Base-by-base conservation (phyloP, 2,329 filamentous ascomycete genomes). In the Sclerotinia glacialis region DNA sequence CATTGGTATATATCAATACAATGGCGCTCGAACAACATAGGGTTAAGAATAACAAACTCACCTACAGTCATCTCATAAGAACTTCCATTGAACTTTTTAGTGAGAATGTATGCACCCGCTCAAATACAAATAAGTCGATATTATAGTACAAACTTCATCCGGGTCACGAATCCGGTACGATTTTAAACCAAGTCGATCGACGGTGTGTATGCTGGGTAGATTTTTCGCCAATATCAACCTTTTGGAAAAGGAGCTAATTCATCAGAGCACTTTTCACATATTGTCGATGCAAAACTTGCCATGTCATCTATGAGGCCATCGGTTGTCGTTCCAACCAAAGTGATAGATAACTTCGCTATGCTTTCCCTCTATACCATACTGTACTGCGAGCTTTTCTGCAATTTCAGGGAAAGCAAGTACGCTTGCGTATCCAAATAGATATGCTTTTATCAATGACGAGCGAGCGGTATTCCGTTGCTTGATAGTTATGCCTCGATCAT, bases 281-380 rank as follows among this genome's bases (percentile, higher is more conserved):
- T 11, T 23, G 31, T 54, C 21, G 52, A 4, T 8, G 6, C 12
- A 3, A 3, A 16, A n/a, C 8, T 23, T n/a, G 3, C 1, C 5
- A n/a, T 37, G 5, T 23, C 21, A 1, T 54, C 31, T 54, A 6
- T 9, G 11, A 1, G 1, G 0, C 14, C 12, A 12, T 34, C 5
- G 1, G 31, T 54, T 0, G 21, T 9, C 14, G 31, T 5, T 16
- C 3, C 31, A 54, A 16, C 3, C 14, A 21, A 54, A 12, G 21
- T 16, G 3, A 23, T 2, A 3, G 21, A 21, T 1, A 11, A 9
- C 6, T 2, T 2, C 21, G n/a, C 0, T 0, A 37, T 54, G 28
- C 14, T 54, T 7, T 9, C 31, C 31, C 5, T 37, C 6, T 2
- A 12, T 1, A 54, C n/a, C 21, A 3, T 23, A 21, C 5, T 34